Evolutionary conservation across 1,139 yeast genomes (phyloP).

Genomic region (Zygoascus meyerae): DNA sequence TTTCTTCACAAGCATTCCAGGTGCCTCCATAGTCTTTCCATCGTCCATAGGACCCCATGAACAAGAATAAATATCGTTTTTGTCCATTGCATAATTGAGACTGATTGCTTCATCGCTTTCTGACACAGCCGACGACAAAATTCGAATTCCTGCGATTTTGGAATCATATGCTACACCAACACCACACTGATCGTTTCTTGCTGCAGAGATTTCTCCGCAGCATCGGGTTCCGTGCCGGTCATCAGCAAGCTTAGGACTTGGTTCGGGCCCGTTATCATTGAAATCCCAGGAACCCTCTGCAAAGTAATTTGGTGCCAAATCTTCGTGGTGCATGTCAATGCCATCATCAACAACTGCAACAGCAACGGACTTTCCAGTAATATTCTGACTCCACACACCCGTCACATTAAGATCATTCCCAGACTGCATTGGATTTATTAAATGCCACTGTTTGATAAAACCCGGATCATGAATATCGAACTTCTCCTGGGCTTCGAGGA

Average conservation of each 20-base stretch:
- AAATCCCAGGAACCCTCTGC: constrained; percentile 86
- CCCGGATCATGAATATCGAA: constrained; percentile 73
- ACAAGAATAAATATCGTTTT: constrained; percentile 89
- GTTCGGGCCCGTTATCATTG: constrained; percentile 67
- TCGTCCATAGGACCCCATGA: constrained; percentile 99
- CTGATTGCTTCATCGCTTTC: constrained; percentile 90
- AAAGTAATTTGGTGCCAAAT: constrained; percentile 62
- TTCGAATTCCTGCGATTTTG: constrained; percentile 84
- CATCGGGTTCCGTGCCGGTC: constrained; percentile 97
- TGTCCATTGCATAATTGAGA: constrained; percentile 67
- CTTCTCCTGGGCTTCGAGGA: constrained; percentile 35
- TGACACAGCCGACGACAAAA: constrained; percentile 72
- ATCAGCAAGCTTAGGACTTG: constrained; percentile 73
- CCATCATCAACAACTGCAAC: constrained; percentile 96
- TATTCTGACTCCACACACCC: constrained; percentile 76
- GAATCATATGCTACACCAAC: constrained; percentile 89
- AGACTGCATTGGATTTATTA: constrained; percentile 61
- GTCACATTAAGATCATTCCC: constrained; percentile 86
- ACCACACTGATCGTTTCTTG: constrained; percentile 78
- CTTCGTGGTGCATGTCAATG: constrained; percentile 70
- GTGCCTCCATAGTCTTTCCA: constrained; percentile 81
- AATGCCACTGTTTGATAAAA: constrained; percentile 85
- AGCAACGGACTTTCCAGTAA: constrained; percentile 71
- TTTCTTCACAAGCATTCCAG: constrained; percentile 67
- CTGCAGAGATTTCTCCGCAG: constrained; percentile 96